A percentile compares a stretch with the other conserved stretches of the same genome.
Conservation (phyloP, 2,329 filamentous ascomycete genomes). For the Penicillium vulpinum region DNA sequence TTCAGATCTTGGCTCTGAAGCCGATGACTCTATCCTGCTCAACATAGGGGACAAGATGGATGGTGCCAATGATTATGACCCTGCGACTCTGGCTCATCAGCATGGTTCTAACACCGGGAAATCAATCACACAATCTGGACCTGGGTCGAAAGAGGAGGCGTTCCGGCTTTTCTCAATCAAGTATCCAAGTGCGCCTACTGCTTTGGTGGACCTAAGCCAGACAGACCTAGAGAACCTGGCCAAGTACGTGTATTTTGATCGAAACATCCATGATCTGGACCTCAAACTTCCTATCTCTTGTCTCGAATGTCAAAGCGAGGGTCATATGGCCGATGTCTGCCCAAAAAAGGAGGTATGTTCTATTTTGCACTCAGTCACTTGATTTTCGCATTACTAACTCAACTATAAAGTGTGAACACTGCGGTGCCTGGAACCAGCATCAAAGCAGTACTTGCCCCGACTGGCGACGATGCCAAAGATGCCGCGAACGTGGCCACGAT, state of each 20-base stretch:
- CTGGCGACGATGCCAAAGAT: conserved; percentile 53
- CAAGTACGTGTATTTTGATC: conserved; percentile 43
- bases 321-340: conserved; percentile 47
- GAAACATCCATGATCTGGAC: conserved; percentile 40
- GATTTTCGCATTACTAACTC: conserved; percentile 6
- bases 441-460: conserved; percentile 42
- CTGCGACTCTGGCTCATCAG: conserved; percentile 18
- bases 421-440: conserved; percentile 44
- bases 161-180: conserved; percentile 35
- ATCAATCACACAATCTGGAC: not conserved
- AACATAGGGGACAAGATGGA: conserved; percentile 36
- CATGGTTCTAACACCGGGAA: conserved; percentile 11
- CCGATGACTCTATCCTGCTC: conserved; percentile 45
- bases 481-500: conserved; percentile 63
- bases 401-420: conserved; percentile 42
- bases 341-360: conserved; percentile 43
- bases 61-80: conserved; percentile 25
- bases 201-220: conserved; percentile 40
- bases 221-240: conserved; percentile 44
- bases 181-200: conserved; percentile 36
- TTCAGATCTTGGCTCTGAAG: conserved; percentile 35
- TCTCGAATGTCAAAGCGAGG: conserved; percentile 43
- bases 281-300: conserved; percentile 45
- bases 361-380: not conserved
- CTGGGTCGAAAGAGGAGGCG: conserved; percentile 36